Percentiles rank a stretch among this genome's conserved stretches.
phyloP scores from a whole-genome alignment of 768 basidiomycete species.

The Psilocybe tampanensis region DNA sequence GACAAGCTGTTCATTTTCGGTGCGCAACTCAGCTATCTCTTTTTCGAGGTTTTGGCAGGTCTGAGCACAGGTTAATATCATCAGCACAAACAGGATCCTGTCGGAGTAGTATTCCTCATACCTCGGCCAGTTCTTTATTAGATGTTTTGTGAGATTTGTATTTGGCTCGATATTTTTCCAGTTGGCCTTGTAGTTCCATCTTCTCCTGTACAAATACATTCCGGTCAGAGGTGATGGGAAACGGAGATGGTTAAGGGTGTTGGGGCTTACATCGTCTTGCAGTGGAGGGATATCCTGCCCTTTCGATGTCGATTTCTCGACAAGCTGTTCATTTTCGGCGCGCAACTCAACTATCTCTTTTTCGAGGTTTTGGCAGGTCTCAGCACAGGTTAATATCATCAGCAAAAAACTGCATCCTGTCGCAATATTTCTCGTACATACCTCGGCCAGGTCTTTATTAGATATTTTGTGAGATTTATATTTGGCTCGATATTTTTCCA shows the following conservation, averaged over 20 bases:
- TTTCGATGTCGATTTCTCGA: neutral
- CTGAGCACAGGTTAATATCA: neutral
- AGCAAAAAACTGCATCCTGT: neutral
- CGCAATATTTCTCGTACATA: neutral
- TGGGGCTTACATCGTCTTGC: too few species aligned
- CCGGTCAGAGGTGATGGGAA: neutral
- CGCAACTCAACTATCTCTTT: neutral
- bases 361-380: conserved; percentile 1
- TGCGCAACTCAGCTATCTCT: neutral
- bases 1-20: neutral
- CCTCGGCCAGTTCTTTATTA: conserved; percentile 2
- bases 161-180: conserved; percentile 13
- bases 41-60: neutral
- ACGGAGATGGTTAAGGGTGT: too few species aligned
- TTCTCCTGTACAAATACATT: neutral
- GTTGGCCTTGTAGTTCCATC: neutral
- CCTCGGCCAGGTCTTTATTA: conserved; percentile 2
- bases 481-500: conserved; percentile 13
- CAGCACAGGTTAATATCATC: neutral
- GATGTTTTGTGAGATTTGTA: conserved; percentile 4
- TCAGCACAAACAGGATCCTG: neutral
- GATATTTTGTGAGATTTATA: conserved; percentile 4
- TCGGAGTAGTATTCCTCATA: neutral
- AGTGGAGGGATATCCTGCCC: neutral
- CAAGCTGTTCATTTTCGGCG: neutral